Evolutionary conservation across 331 rosid genomes (phyloP).

Genomic region (Rosa hybrid): DNA sequence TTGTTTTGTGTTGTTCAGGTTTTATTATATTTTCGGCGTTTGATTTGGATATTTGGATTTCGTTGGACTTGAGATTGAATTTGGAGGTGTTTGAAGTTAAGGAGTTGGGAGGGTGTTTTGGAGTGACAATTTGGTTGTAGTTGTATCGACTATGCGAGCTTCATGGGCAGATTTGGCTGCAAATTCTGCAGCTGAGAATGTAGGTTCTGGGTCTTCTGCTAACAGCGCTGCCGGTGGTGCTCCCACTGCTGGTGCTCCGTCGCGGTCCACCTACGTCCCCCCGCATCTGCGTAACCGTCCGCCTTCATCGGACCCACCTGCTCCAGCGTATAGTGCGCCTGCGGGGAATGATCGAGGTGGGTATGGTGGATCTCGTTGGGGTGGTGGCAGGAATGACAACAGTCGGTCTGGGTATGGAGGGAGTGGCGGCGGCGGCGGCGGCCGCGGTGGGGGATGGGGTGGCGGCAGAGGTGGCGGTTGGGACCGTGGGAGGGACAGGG

Average conservation of each 20-base stretch:
- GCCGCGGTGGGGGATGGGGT: slow-evolving; percentile 46
- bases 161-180: slow-evolving; percentile 98
- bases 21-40: background rate
- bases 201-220: slow-evolving; percentile 46
- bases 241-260: background rate
- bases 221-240: slow-evolving; percentile 36
- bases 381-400: slow-evolving; percentile 46
- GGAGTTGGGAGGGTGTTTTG: background rate
- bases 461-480: slow-evolving; percentile 58
- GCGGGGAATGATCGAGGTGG: slow-evolving; percentile 37
- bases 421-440: slow-evolving; percentile 20
- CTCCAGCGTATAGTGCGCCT: slow-evolving; percentile 31
- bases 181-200: slow-evolving; percentile 71
- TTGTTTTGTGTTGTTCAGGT: slow-evolving; percentile 15
- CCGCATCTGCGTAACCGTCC: slow-evolving; percentile 84
- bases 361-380: slow-evolving; percentile 47
- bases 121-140: slow-evolving; percentile 18
- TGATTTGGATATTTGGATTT: slow-evolving; percentile 15
- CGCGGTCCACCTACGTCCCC: slow-evolving; percentile 66
- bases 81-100: slow-evolving; percentile 12
- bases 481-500: slow-evolving; percentile 60
- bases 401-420: slow-evolving; percentile 38
- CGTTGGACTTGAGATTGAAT: slow-evolving; percentile 11
- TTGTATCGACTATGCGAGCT: slow-evolving; percentile 58
- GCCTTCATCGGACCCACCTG: slow-evolving; percentile 36